These are phyloP conservation scores for Penicillium goetzii DNA, from an alignment of 495 filamentous ascomycete species.

Conservation along the genomic window DNA sequence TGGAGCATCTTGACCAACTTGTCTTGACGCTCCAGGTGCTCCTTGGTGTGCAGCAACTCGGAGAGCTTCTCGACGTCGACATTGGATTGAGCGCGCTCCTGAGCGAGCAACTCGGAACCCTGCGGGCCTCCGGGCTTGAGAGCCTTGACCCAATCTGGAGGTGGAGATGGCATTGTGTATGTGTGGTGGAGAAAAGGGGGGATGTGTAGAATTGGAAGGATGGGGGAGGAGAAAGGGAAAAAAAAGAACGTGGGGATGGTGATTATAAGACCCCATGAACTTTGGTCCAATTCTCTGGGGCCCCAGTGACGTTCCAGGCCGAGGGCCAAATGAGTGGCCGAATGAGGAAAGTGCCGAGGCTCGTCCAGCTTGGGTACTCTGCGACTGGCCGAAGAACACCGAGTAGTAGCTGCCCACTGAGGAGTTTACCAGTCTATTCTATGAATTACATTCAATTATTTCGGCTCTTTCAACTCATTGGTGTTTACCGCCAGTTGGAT, in stretches of 20 bases:
- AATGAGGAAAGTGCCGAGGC: slow-evolving; percentile 33
- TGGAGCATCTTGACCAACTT: slow-evolving; percentile 58
- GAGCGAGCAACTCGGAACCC: slow-evolving; percentile 59
- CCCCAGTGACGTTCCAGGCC: slow-evolving; percentile 19
- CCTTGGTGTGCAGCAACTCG: slow-evolving; percentile 63
- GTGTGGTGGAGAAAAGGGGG: not conserved
- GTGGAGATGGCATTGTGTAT: slow-evolving; percentile 41
- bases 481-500: not conserved
- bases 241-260: slow-evolving; percentile 17
- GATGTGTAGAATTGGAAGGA: not conserved
- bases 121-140: slow-evolving; percentile 65
- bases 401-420: not conserved
- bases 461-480: not conserved
- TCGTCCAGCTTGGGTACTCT: slow-evolving; percentile 7
- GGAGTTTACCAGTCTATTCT: not conserved
- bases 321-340: slow-evolving; percentile 21
- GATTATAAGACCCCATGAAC: slow-evolving; percentile 21
- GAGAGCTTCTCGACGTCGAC: slow-evolving; percentile 61
- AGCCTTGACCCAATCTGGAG: slow-evolving; percentile 66
- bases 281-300: not conserved
- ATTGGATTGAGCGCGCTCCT: slow-evolving; percentile 64
- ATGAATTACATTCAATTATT: not conserved
- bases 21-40: slow-evolving; percentile 56
- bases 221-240: slow-evolving; percentile 10
- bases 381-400: slow-evolving; percentile 21